A percentile compares a stretch with the other conserved stretches of the same genome.
Conservation (phyloP, 257 asterid genomes). For the Salvia splendens region DNA sequence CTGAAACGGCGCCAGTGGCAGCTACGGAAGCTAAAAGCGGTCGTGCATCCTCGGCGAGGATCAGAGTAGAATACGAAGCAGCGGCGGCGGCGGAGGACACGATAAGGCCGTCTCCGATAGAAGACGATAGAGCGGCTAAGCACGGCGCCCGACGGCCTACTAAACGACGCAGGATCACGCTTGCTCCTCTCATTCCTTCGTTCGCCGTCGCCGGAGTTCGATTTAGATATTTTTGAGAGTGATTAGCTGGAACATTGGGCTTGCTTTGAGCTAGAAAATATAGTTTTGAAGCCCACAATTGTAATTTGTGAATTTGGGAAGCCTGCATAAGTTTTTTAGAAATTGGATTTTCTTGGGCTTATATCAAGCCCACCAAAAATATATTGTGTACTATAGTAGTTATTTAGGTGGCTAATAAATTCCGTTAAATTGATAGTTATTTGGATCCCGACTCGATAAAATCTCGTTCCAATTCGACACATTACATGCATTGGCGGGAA, state of each 20-base stretch:
- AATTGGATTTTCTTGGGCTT: background rate
- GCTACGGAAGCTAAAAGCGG: slow-evolving; percentile 44
- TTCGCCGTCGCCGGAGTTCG: slow-evolving; percentile 9
- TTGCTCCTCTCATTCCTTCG: slow-evolving; percentile 48
- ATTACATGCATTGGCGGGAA: too few relatives aligned
- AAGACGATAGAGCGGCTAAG: slow-evolving; percentile 42
- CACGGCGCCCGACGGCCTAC: slow-evolving; percentile 34
- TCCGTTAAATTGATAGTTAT: too few relatives aligned
- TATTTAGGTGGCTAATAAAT: too few relatives aligned
- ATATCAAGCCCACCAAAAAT: background rate
- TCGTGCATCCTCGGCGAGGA: slow-evolving; percentile 48
- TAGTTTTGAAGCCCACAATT: background rate
- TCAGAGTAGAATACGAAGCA: slow-evolving; percentile 57
- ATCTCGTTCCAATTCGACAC: too few relatives aligned
- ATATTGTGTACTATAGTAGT: too few relatives aligned
- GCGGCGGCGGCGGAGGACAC: slow-evolving; percentile 72
- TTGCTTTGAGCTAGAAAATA: slow-evolving; percentile 3
- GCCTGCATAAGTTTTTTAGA: too few relatives aligned
- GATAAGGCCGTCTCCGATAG: slow-evolving; percentile 49
- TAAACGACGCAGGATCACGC: slow-evolving; percentile 59
- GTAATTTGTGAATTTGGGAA: background rate
- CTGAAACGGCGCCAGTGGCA: slow-evolving; percentile 25
- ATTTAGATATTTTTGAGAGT: too few relatives aligned
- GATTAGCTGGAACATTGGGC: too few relatives aligned
- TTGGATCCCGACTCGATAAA: too few relatives aligned